phyloP scores from a whole-genome alignment of 2,329 filamentous ascomycete genomes.

The Didymella exigua region DNA sequence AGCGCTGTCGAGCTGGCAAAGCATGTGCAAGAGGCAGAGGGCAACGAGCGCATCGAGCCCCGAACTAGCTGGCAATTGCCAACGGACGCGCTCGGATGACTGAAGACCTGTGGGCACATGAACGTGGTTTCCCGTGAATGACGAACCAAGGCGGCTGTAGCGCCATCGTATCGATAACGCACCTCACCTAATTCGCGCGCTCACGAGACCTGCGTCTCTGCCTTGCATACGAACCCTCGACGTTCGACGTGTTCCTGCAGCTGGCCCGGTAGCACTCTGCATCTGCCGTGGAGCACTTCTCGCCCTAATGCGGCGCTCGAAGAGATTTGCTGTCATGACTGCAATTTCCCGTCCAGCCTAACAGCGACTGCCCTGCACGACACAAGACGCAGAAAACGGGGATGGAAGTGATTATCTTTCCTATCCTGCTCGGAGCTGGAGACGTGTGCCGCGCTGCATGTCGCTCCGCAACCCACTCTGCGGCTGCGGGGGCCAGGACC shows the following conservation, averaged over 20 bases:
- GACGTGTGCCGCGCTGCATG: constrained; percentile 10
- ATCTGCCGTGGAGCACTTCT: not conserved
- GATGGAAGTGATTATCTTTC: not conserved
- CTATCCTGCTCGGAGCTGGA: not conserved
- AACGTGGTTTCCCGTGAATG: constrained; percentile 21
- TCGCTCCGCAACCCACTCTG: constrained; percentile 7
- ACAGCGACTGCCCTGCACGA: constrained; percentile 6
- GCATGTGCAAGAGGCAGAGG: constrained; percentile 11
- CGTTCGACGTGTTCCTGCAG: constrained; percentile 18
- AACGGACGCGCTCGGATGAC: constrained; percentile 4
- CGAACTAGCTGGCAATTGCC: constrained; percentile 1
- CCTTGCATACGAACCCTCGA: constrained; percentile 6
- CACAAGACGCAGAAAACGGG: not conserved
- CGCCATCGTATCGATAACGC: constrained; percentile 24
- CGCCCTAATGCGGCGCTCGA: constrained; percentile 1
- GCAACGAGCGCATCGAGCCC: constrained; percentile 4
- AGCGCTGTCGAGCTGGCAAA: not conserved
- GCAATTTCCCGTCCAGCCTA: not conserved
- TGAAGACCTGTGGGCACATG: constrained; percentile 7
- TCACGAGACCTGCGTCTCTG: constrained; percentile 12
- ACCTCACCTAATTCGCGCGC: constrained; percentile 8
- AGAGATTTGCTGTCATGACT: not conserved
- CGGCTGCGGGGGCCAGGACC: constrained; percentile 2
- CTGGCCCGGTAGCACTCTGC: not conserved
- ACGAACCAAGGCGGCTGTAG: constrained; percentile 16